Conservation (phyloP, 441 rosid genomes). For the Adansonia madagascariensis region DNA sequence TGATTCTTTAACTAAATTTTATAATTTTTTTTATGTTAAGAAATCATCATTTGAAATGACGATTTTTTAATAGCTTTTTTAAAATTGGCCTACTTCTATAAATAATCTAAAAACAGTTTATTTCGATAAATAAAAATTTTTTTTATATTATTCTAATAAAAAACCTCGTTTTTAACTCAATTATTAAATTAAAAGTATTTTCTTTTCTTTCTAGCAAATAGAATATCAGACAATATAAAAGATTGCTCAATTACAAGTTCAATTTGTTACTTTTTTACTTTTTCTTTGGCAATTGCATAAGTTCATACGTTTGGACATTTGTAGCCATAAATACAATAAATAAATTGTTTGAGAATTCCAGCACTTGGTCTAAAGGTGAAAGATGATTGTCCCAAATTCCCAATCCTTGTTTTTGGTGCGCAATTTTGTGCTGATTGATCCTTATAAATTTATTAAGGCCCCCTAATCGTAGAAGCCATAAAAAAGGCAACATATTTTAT, state of each 20-base stretch:
- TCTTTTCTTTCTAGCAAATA: no score
- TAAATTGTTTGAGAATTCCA: constrained; percentile 5
- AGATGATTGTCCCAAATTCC: constrained; percentile 37
- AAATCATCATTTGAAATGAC: no score
- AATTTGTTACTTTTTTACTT: background rate
- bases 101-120: no score
- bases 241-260: constrained; percentile 18
- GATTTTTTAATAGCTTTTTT: no score
- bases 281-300: background rate
- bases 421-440: constrained; percentile 46
- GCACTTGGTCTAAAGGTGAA: constrained; percentile 41
- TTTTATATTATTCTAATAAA: no score
- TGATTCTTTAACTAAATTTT: no score
- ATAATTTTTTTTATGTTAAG: no score
- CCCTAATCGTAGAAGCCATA: constrained; percentile 57
- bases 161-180: no score
- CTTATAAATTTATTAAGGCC: constrained; percentile 44
- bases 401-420: constrained; percentile 46
- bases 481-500: constrained; percentile 36
- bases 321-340: background rate
- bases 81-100: no score
- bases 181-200: no score
- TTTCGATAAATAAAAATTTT: no score
- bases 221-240: background rate
- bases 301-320: background rate